These are phyloP conservation scores for Senna tora DNA, from an alignment of 306 rosid species.

Conservation along the genomic window DNA sequence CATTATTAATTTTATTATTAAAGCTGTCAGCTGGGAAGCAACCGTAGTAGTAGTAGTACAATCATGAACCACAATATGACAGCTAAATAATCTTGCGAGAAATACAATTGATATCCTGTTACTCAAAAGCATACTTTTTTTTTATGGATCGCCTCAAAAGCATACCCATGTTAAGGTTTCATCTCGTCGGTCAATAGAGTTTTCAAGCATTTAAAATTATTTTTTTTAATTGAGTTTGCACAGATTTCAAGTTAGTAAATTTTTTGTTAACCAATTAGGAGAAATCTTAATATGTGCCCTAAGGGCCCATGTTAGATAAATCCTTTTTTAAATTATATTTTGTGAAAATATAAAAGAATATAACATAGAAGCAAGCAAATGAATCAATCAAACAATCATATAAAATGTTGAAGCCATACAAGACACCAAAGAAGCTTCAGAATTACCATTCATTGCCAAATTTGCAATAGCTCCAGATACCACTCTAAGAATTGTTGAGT, in stretches of 20 bases:
- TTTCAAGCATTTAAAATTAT: too few relatives aligned
- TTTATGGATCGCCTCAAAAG: too few relatives aligned
- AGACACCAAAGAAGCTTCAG: constrained; percentile 11
- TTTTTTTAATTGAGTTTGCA: too few relatives aligned
- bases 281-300: too few relatives aligned
- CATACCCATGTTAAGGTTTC: too few relatives aligned
- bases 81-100: neutral
- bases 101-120: neutral
- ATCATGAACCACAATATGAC: neutral
- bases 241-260: too few relatives aligned
- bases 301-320: too few relatives aligned
- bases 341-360: neutral
- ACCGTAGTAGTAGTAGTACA: neutral
- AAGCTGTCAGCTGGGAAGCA: neutral
- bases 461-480: constrained; percentile 79
- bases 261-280: too few relatives aligned
- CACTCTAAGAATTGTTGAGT: constrained; percentile 67
- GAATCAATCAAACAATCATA: neutral
- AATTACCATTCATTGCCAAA: constrained; percentile 76
- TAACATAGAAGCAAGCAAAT: neutral
- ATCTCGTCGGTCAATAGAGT: too few relatives aligned
- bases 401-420: neutral
- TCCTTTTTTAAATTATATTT: neutral
- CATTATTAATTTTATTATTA: neutral
- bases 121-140: neutral